Base-by-base conservation (phyloP, 2,329 filamentous ascomycete species). In the Trichoderma atrobrunneum region DNA sequence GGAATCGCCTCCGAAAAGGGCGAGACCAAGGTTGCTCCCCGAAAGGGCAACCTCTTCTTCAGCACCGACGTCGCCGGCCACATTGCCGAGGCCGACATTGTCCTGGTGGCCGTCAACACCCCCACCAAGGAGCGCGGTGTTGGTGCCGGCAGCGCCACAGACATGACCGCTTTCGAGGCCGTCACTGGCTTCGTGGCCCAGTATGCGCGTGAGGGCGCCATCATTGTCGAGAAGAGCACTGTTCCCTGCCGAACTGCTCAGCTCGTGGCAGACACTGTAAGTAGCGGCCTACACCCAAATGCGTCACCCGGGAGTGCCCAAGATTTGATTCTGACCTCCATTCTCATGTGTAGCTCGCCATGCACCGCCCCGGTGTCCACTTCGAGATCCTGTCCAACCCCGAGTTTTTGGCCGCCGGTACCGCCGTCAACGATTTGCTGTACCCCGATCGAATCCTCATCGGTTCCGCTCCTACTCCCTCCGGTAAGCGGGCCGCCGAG, bases 361-460 rank as follows among this genome's bases (percentile, higher is more conserved):
- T 86, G 75, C 87, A 89, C 76, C 88, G 88, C 14, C 90, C 91
- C 1, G 87, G 87, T 21, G 85, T 90, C 14, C 86, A 87, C 73
- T 94, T 94, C 78, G 91, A 94, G 78, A 89, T 95, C 70, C 86
- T 95, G 30, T 94, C 92, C 60, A 95, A 95, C 81, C 93, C 93
- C 7, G 93, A 95, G 79, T 95, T 95, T 78, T 84, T 95, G 57
- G 91, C 93, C 30, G 92, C 93, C 75, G 93, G 93, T 67, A 93
- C 91, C 5, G 92, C 93, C 5, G 87, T 95, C 74, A 84, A 87
- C 60, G 90, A 95, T 78, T 85, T 95, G 10, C 85, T 93, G 64
- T 82, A 86, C 73, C 92, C 93, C 8, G 91, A 93, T 78, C 88
- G 93, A 30, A 88, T 95, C 16, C 84, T 95, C 56, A 94, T 95